Percentiles rank a stretch among this genome's conserved stretches.
Evolutionary conservation across 2,329 filamentous ascomycete species (phyloP).

Genomic region (Sclerotinia nivalis): DNA sequence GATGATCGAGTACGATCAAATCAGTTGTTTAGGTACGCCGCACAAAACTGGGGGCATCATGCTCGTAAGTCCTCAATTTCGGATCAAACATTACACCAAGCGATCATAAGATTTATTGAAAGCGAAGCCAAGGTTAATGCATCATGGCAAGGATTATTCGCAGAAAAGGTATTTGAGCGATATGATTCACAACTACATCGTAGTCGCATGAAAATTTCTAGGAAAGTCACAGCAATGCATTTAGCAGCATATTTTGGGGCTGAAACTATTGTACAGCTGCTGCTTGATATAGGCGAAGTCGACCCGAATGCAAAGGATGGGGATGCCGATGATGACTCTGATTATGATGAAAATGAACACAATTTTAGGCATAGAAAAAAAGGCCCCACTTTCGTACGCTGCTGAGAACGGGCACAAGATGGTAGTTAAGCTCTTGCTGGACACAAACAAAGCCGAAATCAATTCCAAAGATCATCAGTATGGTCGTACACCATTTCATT

Average conservation of each 20-base stretch:
- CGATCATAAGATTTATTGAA: background rate
- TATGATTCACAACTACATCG: background rate
- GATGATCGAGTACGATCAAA: constrained; percentile 28
- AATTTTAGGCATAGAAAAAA: too few species aligned
- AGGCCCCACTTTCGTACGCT: background rate
- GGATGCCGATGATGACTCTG: too few species aligned
- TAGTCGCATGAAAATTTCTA: background rate
- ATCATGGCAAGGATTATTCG: background rate
- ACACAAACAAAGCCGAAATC: background rate
- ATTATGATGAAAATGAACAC: too few species aligned
- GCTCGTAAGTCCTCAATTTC: background rate
- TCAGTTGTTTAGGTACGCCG: background rate
- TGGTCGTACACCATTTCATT: background rate
- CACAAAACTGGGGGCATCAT: constrained; percentile 2
- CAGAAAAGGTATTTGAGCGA: too few species aligned
- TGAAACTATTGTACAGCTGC: background rate
- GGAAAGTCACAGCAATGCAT: background rate
- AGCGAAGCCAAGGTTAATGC: background rate
- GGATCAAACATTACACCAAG: fast-evolving
- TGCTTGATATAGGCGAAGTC: background rate
- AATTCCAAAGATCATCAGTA: background rate
- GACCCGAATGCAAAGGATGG: too few species aligned
- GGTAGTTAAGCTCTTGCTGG: background rate
- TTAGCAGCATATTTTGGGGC: constrained; percentile 13
- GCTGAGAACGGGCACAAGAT: background rate